Evolutionary conservation across 371 early-diverging fungal genomes (phyloP).

Genomic region (Apophysomyces trapeziformis): DNA sequence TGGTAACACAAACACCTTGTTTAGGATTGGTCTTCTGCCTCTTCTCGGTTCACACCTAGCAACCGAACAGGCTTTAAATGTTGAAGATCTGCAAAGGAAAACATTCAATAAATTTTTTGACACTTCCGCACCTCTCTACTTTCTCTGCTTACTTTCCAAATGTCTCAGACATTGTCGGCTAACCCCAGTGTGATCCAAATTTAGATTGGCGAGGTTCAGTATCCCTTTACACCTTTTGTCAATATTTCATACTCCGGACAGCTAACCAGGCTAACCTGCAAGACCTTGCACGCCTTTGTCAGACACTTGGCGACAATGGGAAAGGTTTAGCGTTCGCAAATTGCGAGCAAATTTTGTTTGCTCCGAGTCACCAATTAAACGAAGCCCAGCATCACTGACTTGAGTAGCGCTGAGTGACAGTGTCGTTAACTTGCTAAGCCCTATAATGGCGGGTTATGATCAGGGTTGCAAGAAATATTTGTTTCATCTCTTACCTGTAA

Average conservation of each 20-base stretch:
- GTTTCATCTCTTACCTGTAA: constrained; percentile 19
- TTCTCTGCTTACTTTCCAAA: constrained; percentile 30
- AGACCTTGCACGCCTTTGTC: constrained; percentile 35
- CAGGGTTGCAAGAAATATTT: neutral
- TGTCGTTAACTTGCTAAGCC: constrained; percentile 32
- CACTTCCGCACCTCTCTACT: neutral
- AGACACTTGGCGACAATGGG: constrained; percentile 31
- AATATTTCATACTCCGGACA: neutral
- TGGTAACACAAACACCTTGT: constrained; percentile 17
- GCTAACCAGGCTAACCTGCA: constrained; percentile 23
- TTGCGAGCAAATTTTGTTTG: constrained; percentile 30
- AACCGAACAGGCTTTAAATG: constrained; percentile 38
- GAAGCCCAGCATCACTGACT: constrained; percentile 17
- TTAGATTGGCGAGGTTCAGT: constrained; percentile 43
- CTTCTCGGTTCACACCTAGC: constrained; percentile 34
- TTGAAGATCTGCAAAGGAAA: constrained; percentile 26
- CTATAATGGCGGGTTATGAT: constrained; percentile 11
- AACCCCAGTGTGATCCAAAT: constrained; percentile 45
- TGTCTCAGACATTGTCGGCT: constrained; percentile 35
- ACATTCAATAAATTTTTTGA: neutral
- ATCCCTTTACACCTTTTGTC: constrained; percentile 24
- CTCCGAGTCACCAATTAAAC: constrained; percentile 27
- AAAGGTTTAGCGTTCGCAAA: constrained; percentile 38
- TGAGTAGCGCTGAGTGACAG: constrained; percentile 35
- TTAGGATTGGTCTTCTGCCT: constrained; percentile 23